Conservation (phyloP, 257 asterid genomes). For the Lithospermum erythrorhizon region DNA sequence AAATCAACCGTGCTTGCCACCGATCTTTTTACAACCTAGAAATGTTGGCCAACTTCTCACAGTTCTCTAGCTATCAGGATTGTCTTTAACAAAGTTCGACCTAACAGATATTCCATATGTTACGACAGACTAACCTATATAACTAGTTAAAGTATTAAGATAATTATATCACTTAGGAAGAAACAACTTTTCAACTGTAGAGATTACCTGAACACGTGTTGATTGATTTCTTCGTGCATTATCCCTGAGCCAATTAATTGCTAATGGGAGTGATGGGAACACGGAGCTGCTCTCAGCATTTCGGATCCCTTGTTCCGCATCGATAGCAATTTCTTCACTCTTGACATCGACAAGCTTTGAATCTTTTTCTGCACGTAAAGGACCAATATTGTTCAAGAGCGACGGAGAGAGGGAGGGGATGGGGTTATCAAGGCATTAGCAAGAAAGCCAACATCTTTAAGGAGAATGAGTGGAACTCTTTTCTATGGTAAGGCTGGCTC, state of each 20-base stretch:
- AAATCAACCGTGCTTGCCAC: neutral
- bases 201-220: slow-evolving; percentile 62
- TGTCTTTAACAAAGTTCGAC: neutral
- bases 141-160: neutral
- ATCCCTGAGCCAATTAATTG: slow-evolving; percentile 88
- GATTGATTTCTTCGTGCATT: slow-evolving; percentile 46
- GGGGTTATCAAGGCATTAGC: neutral
- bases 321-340: slow-evolving; percentile 35
- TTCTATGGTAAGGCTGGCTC: too few relatives aligned
- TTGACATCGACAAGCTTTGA: slow-evolving; percentile 34
- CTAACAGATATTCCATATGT: neutral
- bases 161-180: too few relatives aligned
- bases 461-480: too few relatives aligned
- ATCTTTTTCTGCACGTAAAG: slow-evolving; percentile 42
- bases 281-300: slow-evolving; percentile 57
- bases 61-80: neutral
- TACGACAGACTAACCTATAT: neutral
- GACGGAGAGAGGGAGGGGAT: neutral
- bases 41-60: neutral
- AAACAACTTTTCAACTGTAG: neutral
- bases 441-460: too few relatives aligned
- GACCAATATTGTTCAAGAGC: neutral
- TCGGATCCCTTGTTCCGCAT: slow-evolving; percentile 30
- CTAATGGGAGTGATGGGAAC: slow-evolving; percentile 75
- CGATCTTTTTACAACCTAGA: neutral